phyloP scores from a whole-genome alignment of 495 filamentous ascomycete species.

The Apiosordaria backusii region DNA sequence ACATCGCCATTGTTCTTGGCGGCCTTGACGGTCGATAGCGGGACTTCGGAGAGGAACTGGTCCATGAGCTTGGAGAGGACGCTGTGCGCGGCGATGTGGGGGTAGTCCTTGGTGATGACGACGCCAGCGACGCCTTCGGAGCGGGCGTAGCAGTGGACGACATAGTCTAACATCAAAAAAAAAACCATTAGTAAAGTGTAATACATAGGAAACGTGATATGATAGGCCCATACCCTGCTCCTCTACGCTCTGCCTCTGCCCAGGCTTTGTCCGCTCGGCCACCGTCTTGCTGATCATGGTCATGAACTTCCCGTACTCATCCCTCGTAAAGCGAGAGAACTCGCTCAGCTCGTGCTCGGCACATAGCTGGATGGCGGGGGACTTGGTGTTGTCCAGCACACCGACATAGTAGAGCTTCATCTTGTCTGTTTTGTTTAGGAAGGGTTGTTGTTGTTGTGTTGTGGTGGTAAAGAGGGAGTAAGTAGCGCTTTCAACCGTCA shows the following conservation, averaged over 20 bases:
- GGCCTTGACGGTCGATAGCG: slow-evolving; percentile 60
- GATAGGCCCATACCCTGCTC: slow-evolving; percentile 61
- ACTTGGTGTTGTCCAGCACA: slow-evolving; percentile 52
- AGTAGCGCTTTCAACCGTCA: not conserved
- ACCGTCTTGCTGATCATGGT: slow-evolving; percentile 63
- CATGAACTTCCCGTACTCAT: slow-evolving; percentile 66
- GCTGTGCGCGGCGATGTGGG: slow-evolving; percentile 85
- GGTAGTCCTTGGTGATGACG: slow-evolving; percentile 88
- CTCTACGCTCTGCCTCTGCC: slow-evolving; percentile 85
- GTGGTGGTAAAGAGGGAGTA: not conserved
- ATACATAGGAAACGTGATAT: not conserved
- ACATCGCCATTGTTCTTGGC: slow-evolving; percentile 48
- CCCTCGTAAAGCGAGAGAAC: slow-evolving; percentile 76
- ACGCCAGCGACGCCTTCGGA: slow-evolving; percentile 83
- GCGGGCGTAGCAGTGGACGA: slow-evolving; percentile 87
- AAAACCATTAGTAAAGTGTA: not conserved
- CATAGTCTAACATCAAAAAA: slow-evolving; percentile 56
- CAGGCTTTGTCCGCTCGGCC: slow-evolving; percentile 80
- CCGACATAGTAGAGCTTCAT: slow-evolving; percentile 97
- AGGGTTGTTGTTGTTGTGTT: not conserved
- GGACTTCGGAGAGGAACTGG: slow-evolving; percentile 82
- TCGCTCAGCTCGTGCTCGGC: slow-evolving; percentile 74
- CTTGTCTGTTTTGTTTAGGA: slow-evolving; percentile 37
- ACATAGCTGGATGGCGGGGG: slow-evolving; percentile 77
- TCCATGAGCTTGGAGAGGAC: slow-evolving; percentile 88